Conservation (phyloP, 768 basidiomycete species). For the Macrolepiota dolichaula region DNA sequence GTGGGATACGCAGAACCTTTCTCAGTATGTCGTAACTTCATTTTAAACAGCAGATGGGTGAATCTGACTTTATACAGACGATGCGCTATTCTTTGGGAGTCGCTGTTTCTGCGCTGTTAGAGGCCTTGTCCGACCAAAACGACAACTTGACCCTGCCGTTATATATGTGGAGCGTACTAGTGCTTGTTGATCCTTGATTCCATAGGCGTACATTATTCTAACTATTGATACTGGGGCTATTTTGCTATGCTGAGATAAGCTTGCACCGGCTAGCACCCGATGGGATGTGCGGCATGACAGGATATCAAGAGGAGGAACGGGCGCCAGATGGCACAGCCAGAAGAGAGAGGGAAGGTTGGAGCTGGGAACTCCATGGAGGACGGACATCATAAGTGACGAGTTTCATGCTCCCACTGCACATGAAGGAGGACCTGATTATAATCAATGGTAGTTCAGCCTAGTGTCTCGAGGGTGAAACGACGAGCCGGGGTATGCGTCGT, state of each 20-base stretch:
- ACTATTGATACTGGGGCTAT: neutral
- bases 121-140: slow-evolving; percentile 93
- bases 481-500: neutral
- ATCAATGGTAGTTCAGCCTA: neutral
- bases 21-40: slow-evolving; percentile 52
- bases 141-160: slow-evolving; percentile 97
- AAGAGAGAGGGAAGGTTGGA: neutral
- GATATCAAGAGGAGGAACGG: neutral
- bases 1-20: slow-evolving; percentile 70
- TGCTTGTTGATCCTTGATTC: slow-evolving; percentile 39
- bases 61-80: slow-evolving; percentile 40
- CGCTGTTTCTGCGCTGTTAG: slow-evolving; percentile 67
- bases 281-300: neutral
- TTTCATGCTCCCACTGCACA: neutral
- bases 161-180: slow-evolving; percentile 90
- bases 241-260: neutral
- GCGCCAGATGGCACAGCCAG: neutral
- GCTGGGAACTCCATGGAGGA: neutral
- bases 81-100: slow-evolving; percentile 63
- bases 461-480: neutral
- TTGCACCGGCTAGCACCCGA: neutral
- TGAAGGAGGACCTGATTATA: neutral
- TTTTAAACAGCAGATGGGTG: neutral
- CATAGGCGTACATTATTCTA: slow-evolving; percentile 15
- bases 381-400: neutral